phyloP scores from a whole-genome alignment of 805 yeast genomes.

The Clavispora santaluciae region DNA sequence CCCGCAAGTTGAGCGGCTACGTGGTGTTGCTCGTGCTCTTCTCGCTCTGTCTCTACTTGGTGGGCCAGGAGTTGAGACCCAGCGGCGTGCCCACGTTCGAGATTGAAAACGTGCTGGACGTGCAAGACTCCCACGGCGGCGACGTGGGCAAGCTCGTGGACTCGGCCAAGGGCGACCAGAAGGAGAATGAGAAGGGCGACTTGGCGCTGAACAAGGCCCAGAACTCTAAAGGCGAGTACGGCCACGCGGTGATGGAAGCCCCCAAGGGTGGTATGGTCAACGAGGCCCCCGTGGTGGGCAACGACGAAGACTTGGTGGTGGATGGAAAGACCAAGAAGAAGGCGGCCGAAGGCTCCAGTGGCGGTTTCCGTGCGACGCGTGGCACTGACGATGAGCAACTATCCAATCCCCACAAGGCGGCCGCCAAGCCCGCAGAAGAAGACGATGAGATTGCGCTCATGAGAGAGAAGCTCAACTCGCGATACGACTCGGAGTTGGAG shows the following conservation, averaged over 20 bases:
- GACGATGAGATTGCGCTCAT: neutral
- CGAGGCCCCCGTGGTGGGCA: conserved; percentile 41
- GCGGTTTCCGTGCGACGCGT: neutral
- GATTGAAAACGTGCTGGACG: conserved; percentile 14
- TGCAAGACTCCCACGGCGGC: conserved; percentile 14
- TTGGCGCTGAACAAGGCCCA: conserved; percentile 37
- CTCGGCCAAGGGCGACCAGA: conserved; percentile 25
- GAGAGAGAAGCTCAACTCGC: neutral
- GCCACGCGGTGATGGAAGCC: conserved; percentile 38
- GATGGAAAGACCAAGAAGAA: conserved; percentile 11
- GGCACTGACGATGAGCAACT: neutral
- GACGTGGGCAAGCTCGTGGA: conserved; percentile 28
- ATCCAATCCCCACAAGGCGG: neutral
- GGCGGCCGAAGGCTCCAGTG: neutral
- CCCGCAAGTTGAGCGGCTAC: conserved; percentile 36
- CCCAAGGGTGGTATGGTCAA: conserved; percentile 45
- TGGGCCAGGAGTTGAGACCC: conserved; percentile 33
- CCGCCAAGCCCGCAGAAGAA: neutral
- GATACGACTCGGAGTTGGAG: neutral
- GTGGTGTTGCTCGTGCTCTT: conserved; percentile 28
- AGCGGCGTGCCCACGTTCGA: conserved; percentile 26
- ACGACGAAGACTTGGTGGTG: conserved; percentile 27
- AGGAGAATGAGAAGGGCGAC: conserved; percentile 28
- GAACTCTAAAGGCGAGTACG: conserved; percentile 36
- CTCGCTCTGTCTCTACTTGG: conserved; percentile 31